Percentiles rank a stretch among this genome's conserved stretches.
Evolutionary conservation across 345 rosid genomes (phyloP).

Genomic region (Camelina sativa): DNA sequence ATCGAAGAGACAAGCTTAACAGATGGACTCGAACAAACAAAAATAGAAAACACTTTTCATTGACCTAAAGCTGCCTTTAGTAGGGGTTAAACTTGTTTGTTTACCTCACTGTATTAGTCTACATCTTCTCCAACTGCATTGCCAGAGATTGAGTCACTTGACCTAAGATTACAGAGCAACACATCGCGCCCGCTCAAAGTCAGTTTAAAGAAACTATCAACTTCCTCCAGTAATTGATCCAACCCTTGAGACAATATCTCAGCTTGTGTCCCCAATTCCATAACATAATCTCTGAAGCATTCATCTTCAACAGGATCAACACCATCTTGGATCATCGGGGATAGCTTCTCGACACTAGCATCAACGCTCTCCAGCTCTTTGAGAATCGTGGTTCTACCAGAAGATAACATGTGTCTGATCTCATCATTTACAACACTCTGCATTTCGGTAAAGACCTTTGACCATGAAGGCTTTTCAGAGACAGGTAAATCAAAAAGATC

Average conservation of each 20-base stretch:
- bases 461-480: slow-evolving; percentile 61
- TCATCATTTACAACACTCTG: slow-evolving; percentile 58
- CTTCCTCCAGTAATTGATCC: slow-evolving; percentile 66
- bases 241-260: slow-evolving; percentile 70
- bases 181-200: slow-evolving; percentile 81
- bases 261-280: slow-evolving; percentile 49
- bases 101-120: slow-evolving; percentile 39
- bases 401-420: slow-evolving; percentile 53
- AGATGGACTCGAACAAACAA: slow-evolving; percentile 33
- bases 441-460: slow-evolving; percentile 57
- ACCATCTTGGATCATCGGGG: slow-evolving; percentile 67
- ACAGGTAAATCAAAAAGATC: slow-evolving; percentile 61
- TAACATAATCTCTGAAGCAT: slow-evolving; percentile 43
- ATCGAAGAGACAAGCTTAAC: slow-evolving; percentile 34
- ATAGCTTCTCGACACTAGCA: slow-evolving; percentile 59
- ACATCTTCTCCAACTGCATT: slow-evolving; percentile 40
- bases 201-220: slow-evolving; percentile 81
- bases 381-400: slow-evolving; percentile 49
- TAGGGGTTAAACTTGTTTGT: slow-evolving; percentile 16
- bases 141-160: slow-evolving; percentile 44
- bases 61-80: slow-evolving; percentile 22
- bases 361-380: slow-evolving; percentile 74
- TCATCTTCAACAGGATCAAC: slow-evolving; percentile 48
- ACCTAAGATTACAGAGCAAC: slow-evolving; percentile 78
- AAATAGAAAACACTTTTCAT: slow-evolving; percentile 14